These are phyloP conservation scores for Pyrenula aspistea DNA, from an alignment of 495 filamentous ascomycete genomes.

Conservation along the genomic window DNA sequence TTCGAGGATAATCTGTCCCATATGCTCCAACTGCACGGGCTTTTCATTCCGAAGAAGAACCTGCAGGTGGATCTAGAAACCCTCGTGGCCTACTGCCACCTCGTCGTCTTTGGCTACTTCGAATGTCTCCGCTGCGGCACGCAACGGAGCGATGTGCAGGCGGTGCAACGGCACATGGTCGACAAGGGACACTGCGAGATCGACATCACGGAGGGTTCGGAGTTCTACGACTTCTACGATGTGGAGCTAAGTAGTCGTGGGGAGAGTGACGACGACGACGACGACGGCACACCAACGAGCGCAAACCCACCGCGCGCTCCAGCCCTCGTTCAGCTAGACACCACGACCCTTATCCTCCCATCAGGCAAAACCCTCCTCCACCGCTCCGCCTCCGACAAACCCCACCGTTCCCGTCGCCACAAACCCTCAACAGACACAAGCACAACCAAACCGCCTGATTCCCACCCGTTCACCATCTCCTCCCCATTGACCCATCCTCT, in stretches of 20 bases:
- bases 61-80: slow-evolving; percentile 18
- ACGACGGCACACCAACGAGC: slow-evolving; percentile 4
- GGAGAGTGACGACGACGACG: slow-evolving; percentile 5
- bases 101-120: slow-evolving; percentile 22
- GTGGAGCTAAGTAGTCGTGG: neutral
- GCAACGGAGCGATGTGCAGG: slow-evolving; percentile 15
- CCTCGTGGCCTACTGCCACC: slow-evolving; percentile 19
- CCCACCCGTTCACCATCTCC: slow-evolving; percentile 4
- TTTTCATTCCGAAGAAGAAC: slow-evolving; percentile 16
- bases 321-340: slow-evolving; percentile 5
- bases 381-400: neutral
- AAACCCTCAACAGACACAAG: slow-evolving; percentile 10
- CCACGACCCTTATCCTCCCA: slow-evolving; percentile 12
- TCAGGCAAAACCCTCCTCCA: slow-evolving; percentile 12
- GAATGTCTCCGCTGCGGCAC: slow-evolving; percentile 25
- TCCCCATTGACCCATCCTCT: neutral
- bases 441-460: slow-evolving; percentile 1
- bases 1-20: slow-evolving; percentile 17
- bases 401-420: slow-evolving; percentile 4
- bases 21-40: slow-evolving; percentile 22
- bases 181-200: slow-evolving; percentile 21
- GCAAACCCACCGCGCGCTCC: neutral
- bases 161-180: slow-evolving; percentile 24
- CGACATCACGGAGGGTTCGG: slow-evolving; percentile 17
- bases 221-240: slow-evolving; percentile 19